These are phyloP conservation scores for Aristolochia fimbriata DNA, from an alignment of 164 flowering plant species.

Conservation along the genomic window DNA sequence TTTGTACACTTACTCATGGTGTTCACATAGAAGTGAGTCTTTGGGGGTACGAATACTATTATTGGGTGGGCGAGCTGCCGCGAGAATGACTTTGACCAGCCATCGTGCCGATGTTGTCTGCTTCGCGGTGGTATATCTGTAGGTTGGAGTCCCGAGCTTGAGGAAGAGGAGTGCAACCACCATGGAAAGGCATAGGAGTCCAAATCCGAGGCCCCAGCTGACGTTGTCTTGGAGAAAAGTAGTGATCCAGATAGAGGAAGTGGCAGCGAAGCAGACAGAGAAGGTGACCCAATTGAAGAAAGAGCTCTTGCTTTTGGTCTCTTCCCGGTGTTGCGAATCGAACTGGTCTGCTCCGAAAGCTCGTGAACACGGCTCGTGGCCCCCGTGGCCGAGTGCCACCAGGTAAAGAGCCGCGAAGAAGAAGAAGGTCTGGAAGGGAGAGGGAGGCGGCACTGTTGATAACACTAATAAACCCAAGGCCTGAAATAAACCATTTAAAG, in stretches of 20 bases:
- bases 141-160: slow-evolving; percentile 10
- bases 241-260: no score
- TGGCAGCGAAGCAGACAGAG: background rate
- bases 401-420: slow-evolving; percentile 16
- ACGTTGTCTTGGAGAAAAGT: slow-evolving; percentile 11
- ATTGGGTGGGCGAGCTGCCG: no score
- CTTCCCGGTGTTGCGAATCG: slow-evolving; percentile 1
- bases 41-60: no score
- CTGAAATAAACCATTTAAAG: no score
- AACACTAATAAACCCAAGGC: no score
- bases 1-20: no score
- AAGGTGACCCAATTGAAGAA: slow-evolving; percentile 13
- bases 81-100: no score
- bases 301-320: slow-evolving; percentile 13
- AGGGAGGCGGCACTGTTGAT: background rate
- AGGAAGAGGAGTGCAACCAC: slow-evolving; percentile 8
- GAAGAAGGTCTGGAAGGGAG: slow-evolving; percentile 5
- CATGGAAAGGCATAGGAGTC: slow-evolving; percentile 12
- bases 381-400: slow-evolving; percentile 7
- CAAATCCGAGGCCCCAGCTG: slow-evolving; percentile 15
- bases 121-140: no score
- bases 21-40: no score
- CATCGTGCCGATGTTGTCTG: no score
- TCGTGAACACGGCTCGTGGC: slow-evolving; percentile 12
- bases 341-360: slow-evolving; percentile 18